A percentile compares a stretch with the other conserved stretches of the same genome.
Conservation (phyloP, 768 basidiomycete species). For the Trametes villosa region DNA sequence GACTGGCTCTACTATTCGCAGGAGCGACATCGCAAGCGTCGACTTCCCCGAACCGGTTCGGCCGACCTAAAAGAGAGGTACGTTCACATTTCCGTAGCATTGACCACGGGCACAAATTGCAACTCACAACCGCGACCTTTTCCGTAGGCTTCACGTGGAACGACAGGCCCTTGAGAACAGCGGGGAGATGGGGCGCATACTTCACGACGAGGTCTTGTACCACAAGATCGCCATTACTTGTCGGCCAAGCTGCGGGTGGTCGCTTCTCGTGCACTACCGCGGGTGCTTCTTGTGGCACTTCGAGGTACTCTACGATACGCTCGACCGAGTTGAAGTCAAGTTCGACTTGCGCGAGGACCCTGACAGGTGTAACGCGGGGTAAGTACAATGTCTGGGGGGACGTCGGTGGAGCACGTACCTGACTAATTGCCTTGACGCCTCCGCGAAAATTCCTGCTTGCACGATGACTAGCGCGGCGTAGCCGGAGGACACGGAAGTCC, state of each 20-base stretch:
- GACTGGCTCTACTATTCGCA: conserved; percentile 65
- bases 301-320: conserved; percentile 71
- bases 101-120: background rate
- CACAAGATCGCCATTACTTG: conserved; percentile 56
- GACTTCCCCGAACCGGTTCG: conserved; percentile 61
- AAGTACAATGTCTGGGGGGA: background rate
- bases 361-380: conserved; percentile 21
- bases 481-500: conserved; percentile 58
- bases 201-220: conserved; percentile 62
- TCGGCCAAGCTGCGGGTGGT: conserved; percentile 79
- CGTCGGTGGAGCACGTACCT: conserved; percentile 38
- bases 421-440: conserved; percentile 68
- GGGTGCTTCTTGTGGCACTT: conserved; percentile 70
- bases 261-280: conserved; percentile 55
- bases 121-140: conserved; percentile 69
- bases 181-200: conserved; percentile 66
- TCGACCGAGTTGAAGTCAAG: conserved; percentile 79
- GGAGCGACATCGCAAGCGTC: conserved; percentile 37
- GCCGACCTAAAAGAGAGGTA: conserved; percentile 52
- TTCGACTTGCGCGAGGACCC: conserved; percentile 71
- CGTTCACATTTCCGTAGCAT: background rate
- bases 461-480: conserved; percentile 73
- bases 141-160: conserved; percentile 64
- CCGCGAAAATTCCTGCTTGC: conserved; percentile 70
- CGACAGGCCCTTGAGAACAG: conserved; percentile 59